Percentiles rank a stretch among this genome's conserved stretches.
phyloP scores from a whole-genome alignment of 805 yeast species.

The Ogataea siamensis region DNA sequence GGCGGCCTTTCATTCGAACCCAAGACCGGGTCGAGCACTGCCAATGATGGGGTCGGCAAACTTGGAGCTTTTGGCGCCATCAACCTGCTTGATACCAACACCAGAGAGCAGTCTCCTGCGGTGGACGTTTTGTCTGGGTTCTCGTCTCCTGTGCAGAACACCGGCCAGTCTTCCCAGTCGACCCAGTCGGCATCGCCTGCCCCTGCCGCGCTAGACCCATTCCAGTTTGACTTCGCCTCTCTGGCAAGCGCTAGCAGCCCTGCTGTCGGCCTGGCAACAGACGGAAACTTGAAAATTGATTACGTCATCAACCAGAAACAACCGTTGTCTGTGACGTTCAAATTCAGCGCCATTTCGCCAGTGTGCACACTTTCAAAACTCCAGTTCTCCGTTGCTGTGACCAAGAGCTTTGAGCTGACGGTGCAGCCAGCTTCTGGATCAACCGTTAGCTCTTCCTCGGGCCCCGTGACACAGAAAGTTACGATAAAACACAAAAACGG shows the following conservation, averaged over 20 bases:
- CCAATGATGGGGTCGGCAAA: constrained; percentile 10
- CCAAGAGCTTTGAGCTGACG: constrained; percentile 31
- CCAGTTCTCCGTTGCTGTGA: constrained; percentile 35
- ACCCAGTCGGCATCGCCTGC: not conserved
- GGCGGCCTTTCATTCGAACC: constrained; percentile 54
- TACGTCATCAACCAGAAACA: constrained; percentile 22
- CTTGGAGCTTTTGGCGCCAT: constrained; percentile 28
- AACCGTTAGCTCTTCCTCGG: constrained; percentile 19
- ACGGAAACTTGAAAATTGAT: constrained; percentile 26
- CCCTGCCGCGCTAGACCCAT: constrained; percentile 32
- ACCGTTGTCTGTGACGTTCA: constrained; percentile 23
- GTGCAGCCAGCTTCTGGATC: constrained; percentile 30
- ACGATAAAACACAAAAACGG: constrained; percentile 23
- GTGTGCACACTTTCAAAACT: constrained; percentile 52
- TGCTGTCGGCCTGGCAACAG: constrained; percentile 15
- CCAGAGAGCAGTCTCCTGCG: constrained; percentile 20
- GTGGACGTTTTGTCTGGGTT: constrained; percentile 18
- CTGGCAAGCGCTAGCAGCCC: not conserved
- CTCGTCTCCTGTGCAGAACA: constrained; percentile 15
- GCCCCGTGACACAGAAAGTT: constrained; percentile 27
- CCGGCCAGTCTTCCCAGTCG: constrained; percentile 10
- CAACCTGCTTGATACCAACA: constrained; percentile 26
- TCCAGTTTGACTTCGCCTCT: constrained; percentile 33
- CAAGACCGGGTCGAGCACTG: constrained; percentile 27
- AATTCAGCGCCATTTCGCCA: constrained; percentile 28